Base-by-base conservation (phyloP, 306 rosid genomes). In the Quillaja saponaria region DNA sequence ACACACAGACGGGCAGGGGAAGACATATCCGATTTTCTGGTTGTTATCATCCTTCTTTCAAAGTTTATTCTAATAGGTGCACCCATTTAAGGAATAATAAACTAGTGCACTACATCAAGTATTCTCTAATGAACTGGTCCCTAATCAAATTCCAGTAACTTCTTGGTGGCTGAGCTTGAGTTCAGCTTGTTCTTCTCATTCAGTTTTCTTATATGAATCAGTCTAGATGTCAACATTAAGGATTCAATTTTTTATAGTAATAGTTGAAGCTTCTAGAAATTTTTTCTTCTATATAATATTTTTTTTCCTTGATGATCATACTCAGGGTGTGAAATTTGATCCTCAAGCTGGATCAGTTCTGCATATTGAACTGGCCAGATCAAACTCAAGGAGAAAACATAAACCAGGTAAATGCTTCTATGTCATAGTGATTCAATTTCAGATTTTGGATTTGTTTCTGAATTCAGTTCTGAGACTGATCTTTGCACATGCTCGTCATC, bases 351-450 rank as follows among this genome's bases (percentile, higher is more conserved):
- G 96, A 64, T 81, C 91, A 13, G 75, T 80, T 66, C 74, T 92
- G 71, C 95, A 88, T 65, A 77, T 92, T 39, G 98, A 92, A 69
- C 87, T 88, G 14, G 98, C 98, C 16, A 84, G 95, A 75, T 86
- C 98, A 61, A 92, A 92, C 75, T 92, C 98, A 18, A 81, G 96
- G 81, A 86, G 96, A 81, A 92, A 92, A 70, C 90, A 87, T 19
- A 88, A 84, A 68, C 88, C 91, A 76, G 98, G 98, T 88, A 64
- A 42, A 52, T 51, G 55, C 33, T 57, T 57, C 17, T 0, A 1
- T 40, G 39, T 54, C 8, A 18, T n/a, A 16, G 20, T 50, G 9
- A 10, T 44, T 41, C 60, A 40, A 31, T 5, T 31, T 16, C 8
- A 18, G 34, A 10, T 8, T 40, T 46, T n/a, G n/a, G n/a, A n/a